Evolutionary conservation across 768 basidiomycete species (phyloP), one percentile per base, ranked within the genome.

Genomic region (Lactarius sanguifluus): DNA sequence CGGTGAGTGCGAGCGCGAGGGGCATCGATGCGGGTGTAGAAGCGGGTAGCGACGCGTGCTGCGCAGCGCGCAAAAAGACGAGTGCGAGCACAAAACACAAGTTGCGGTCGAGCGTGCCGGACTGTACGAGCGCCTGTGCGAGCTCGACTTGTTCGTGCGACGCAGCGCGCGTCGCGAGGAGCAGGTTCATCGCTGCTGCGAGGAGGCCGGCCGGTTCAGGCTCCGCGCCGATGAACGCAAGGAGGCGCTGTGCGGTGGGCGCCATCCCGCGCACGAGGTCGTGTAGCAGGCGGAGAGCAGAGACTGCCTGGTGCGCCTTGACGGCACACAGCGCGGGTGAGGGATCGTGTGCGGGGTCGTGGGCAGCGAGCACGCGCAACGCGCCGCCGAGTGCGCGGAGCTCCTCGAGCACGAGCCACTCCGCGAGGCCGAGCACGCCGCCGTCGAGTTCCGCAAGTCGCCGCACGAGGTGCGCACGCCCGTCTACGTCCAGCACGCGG

Each of bases 351-450:
- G 79, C 76, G 9, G 81, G 77, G 38, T 75, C 76, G 5, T 75
- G 69, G 56, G 77, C 25, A 86, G 75, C 25, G 76, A 62, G 72
- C 15, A 73, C 74, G 8, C 75, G 75, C 55, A 89, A 73, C 82
- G 85, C 67, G 86, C 71, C 68, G 88, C 88, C 70, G 87, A 89
- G 75, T n/a, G 79, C 76, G 72, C 84, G 85, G 65, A 89, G 71
- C 66, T 90, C 88, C 68, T 88, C 84, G n/a, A 76, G 71, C 10
- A 93, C 70, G 30, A 92, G 71, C 89, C 90, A 93, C 66, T 89
- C 87, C 20, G 84, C 87, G 2, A 89, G 75, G 3, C 85, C 86
- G 25, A 83, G 75, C 30, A 79, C 74, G 2, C 84, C 85, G 6
- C 79, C 74, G 68, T 93, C 91, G 16, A 92, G 74, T 20, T 74